These are phyloP conservation scores for Ophiosphaerella korrae DNA, from an alignment of 2,329 filamentous ascomycete species.

Conservation along the genomic window DNA sequence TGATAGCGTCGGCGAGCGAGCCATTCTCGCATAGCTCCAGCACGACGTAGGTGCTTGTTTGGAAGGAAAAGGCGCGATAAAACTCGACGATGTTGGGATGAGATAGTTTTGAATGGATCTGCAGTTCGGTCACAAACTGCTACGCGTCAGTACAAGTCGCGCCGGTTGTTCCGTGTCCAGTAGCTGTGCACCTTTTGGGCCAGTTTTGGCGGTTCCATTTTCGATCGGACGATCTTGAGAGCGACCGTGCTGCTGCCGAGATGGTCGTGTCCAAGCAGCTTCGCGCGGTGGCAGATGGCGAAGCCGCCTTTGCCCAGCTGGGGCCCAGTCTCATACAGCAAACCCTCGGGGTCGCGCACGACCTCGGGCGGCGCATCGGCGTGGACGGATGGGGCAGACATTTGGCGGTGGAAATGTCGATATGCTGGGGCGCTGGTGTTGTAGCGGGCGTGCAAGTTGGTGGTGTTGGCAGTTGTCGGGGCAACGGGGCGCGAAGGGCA, in stretches of 20 bases:
- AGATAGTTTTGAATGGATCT: conserved; percentile 97
- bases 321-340: conserved; percentile 74
- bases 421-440: conserved; percentile 33
- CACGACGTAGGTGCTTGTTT: conserved; percentile 88
- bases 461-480: conserved; percentile 26
- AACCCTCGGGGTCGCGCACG: conserved; percentile 71
- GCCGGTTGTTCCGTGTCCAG: background rate
- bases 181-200: conserved; percentile 72
- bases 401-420: conserved; percentile 34
- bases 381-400: conserved; percentile 54
- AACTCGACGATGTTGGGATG: conserved; percentile 97
- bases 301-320: conserved; percentile 82
- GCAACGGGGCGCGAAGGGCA: background rate
- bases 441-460: conserved; percentile 14
- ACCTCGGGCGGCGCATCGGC: conserved; percentile 59
- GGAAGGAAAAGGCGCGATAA: conserved; percentile 88
- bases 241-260: conserved; percentile 71
- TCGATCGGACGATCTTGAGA: conserved; percentile 81
- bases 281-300: conserved; percentile 78
- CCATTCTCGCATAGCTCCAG: conserved; percentile 94
- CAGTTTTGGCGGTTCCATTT: conserved; percentile 79
- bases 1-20: conserved; percentile 97
- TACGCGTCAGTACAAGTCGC: conserved; percentile 27
- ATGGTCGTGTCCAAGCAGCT: conserved; percentile 60
- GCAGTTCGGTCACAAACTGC: conserved; percentile 79